Conservation (phyloP, 1,284 basidiomycete species). For the Tylopilus sp. region DNA sequence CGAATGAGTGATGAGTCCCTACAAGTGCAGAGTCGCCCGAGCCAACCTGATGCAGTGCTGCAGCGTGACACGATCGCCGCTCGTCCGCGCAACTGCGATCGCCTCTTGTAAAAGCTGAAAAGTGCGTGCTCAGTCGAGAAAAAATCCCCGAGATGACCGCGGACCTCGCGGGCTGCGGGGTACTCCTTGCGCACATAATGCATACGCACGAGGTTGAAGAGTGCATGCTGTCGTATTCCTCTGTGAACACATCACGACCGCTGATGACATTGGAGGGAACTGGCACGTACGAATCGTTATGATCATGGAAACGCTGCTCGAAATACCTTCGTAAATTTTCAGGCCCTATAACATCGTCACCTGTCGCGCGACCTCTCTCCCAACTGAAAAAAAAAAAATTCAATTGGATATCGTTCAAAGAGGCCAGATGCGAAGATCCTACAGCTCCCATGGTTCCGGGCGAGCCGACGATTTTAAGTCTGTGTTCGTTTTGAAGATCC, state of each 20-base stretch:
- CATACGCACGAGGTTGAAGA: constrained; percentile 71
- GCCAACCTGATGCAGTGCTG: constrained; percentile 75
- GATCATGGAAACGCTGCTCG: constrained; percentile 75
- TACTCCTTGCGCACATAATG: constrained; percentile 67
- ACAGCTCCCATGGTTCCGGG: constrained; percentile 59
- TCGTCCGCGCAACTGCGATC: constrained; percentile 65
- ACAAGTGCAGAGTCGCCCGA: constrained; percentile 5
- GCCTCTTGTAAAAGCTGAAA: constrained; percentile 66
- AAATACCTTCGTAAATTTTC: constrained; percentile 73
- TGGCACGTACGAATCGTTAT: constrained; percentile 64
- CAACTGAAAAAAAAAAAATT: constrained; percentile 43
- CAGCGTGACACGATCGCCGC: constrained; percentile 61
- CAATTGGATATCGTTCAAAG: neutral
- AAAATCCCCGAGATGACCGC: neutral
- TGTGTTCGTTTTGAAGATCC: constrained; percentile 59
- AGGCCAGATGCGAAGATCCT: constrained; percentile 20
- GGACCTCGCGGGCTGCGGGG: constrained; percentile 61
- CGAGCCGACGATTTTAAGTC: constrained; percentile 65
- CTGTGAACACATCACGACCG: constrained; percentile 36
- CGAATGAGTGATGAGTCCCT: constrained; percentile 13
- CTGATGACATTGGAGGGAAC: neutral
- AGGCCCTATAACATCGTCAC: constrained; percentile 61
- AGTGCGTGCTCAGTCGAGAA: constrained; percentile 3
- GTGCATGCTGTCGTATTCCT: constrained; percentile 69
- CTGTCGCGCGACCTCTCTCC: constrained; percentile 55